phyloP scores from a whole-genome alignment of 1,284 basidiomycete species.

The Cryptococcus sp. region DNA sequence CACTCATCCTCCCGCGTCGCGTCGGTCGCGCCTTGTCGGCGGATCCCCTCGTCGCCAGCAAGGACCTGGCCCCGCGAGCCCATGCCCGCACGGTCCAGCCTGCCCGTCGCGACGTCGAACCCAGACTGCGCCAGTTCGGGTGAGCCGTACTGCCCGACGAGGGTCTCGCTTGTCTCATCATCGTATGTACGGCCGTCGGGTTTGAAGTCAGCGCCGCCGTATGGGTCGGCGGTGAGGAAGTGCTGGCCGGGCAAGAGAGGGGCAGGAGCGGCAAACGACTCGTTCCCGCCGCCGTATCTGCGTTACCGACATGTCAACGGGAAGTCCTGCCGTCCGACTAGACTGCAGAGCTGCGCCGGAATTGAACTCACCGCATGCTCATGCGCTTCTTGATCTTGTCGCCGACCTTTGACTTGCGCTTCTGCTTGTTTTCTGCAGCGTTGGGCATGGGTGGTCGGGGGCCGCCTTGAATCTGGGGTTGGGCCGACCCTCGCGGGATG shows the following conservation, averaged over 20 bases:
- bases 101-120: slow-evolving; percentile 13
- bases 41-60: slow-evolving; percentile 32
- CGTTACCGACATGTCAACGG: neutral
- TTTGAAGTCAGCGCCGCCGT: slow-evolving; percentile 27
- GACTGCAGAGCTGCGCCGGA: neutral
- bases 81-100: slow-evolving; percentile 12
- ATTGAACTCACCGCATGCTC: slow-evolving; percentile 65
- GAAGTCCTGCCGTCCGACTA: too few species aligned
- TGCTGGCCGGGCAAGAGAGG: slow-evolving; percentile 58
- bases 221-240: slow-evolving; percentile 34
- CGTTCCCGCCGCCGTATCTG: slow-evolving; percentile 35
- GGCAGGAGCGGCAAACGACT: slow-evolving; percentile 3
- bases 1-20: slow-evolving; percentile 46
- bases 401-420: slow-evolving; percentile 68
- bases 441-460: slow-evolving; percentile 20
- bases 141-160: slow-evolving; percentile 31
- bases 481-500: slow-evolving; percentile 7
- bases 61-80: slow-evolving; percentile 5
- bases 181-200: slow-evolving; percentile 14
- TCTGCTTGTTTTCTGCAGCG: slow-evolving; percentile 20
- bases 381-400: slow-evolving; percentile 92
- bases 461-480: slow-evolving; percentile 3
- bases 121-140: slow-evolving; percentile 26
- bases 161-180: slow-evolving; percentile 18
- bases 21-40: slow-evolving; percentile 29